Evolutionary conservation across 2,329 filamentous ascomycete genomes (phyloP).

Genomic region (Davidsoniella eucalypti): DNA sequence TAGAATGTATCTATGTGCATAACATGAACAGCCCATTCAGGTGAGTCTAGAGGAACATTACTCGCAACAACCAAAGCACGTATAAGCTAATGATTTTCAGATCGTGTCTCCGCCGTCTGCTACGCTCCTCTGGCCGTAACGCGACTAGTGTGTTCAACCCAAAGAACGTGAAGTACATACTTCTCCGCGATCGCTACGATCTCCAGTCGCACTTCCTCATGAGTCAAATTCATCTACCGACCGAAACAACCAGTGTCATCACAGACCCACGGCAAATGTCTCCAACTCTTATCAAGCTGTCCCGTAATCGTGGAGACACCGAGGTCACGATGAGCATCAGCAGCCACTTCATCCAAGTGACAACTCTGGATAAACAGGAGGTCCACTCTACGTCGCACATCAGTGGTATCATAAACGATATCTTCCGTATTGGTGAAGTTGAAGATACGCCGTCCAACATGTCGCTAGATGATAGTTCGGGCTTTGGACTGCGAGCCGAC

Average conservation of each 20-base stretch:
- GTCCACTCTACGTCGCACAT: conserved; percentile 45
- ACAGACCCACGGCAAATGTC: conserved; percentile 50
- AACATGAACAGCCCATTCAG: conserved; percentile 59
- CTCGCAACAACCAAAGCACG: not conserved
- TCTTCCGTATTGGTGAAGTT: conserved; percentile 50
- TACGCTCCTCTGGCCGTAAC: conserved; percentile 44
- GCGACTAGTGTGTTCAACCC: conserved; percentile 45
- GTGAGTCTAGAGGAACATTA: conserved; percentile 20
- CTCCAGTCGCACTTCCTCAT: conserved; percentile 51
- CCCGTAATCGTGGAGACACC: conserved; percentile 53
- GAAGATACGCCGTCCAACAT: conserved; percentile 50
- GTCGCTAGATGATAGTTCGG: conserved; percentile 47
- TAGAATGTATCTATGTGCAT: conserved; percentile 49
- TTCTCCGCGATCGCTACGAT: conserved; percentile 49
- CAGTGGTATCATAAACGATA: conserved; percentile 50
- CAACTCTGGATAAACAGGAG: conserved; percentile 52
- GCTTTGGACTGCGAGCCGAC: conserved; percentile 50
- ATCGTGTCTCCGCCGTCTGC: conserved; percentile 48
- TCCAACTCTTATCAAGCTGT: conserved; percentile 47
- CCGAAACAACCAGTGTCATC: conserved; percentile 53
- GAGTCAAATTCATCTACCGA: conserved; percentile 48
- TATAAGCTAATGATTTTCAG: conserved; percentile 17
- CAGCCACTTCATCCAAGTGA: conserved; percentile 53
- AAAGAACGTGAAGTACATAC: conserved; percentile 47
- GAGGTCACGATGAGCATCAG: conserved; percentile 54